Evolutionary conservation across 23 red algal species (phyloP), one percentile per base, ranked within the genome.

Genomic region (Gracilariopsis chorda): DNA sequence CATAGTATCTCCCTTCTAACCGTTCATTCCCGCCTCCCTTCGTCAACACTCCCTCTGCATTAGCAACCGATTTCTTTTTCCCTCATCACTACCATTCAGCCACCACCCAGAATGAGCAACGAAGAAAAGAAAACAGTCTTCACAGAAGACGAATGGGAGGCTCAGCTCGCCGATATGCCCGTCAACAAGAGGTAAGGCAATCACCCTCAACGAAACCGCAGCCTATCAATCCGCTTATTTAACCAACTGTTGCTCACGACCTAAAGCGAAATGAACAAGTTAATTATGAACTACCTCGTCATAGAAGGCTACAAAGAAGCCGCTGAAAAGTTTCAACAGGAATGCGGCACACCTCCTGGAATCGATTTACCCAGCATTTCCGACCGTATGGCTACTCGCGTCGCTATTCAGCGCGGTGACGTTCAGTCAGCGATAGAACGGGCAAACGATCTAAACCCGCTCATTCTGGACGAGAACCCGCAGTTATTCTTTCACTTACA

Each of bases 261-360:
- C n/a, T 68, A 1, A 57, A 57, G 80, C 13, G 74, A 84, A 65
- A 78, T 88, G 52, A 95, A 95, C 67, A 95, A 85, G 53, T 57
- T 99, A 7, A 94, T 99, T 12, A 99, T 99, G 97, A 92, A 99
- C 90, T 99, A 99, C 51, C 80, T 99, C 42, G 88, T 99, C 61
- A 90, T 99, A n/a, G 93, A 99, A 56, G 97, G 97, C 28, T 99
- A 99, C 62, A 90, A 95, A 77, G 93, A 95, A 24, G 97, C 97
- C 4, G 97, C 97, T 4, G 89, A 90, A 68, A 90, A 88, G 71
- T 96, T 96, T 56, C 63, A 90, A 14, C 41, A 92, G 49, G 93
- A 96, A 57, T 67, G 61, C 43, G 91, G 93, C n/a, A 94, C 87
- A 35, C 77, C 90, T 11, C 97, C 92, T 0, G 90, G 86, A 10